Evolutionary conservation across 2,329 filamentous ascomycete genomes (phyloP).

Genomic region (Cladosporium sp.): DNA sequence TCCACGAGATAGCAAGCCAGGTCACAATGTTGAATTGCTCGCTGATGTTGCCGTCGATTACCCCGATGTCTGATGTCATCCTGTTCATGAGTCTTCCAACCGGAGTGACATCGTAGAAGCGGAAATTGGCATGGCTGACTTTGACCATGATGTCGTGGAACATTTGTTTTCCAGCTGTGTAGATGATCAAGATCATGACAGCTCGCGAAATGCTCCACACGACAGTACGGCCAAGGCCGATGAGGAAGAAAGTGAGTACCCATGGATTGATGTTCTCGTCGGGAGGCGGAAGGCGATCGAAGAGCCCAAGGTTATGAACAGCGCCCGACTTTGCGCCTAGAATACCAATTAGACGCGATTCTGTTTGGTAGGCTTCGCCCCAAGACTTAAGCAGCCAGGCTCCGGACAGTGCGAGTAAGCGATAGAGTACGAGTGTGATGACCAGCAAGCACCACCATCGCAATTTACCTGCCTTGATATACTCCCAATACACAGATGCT

Average conservation of each 20-base stretch:
- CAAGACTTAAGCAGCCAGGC: slow-evolving; percentile 83
- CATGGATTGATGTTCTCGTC: slow-evolving; percentile 65
- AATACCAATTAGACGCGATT: neutral
- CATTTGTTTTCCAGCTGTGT: slow-evolving; percentile 69
- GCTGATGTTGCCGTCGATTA: slow-evolving; percentile 82
- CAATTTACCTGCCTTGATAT: slow-evolving; percentile 75
- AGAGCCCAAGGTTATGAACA: slow-evolving; percentile 25
- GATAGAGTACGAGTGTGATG: slow-evolving; percentile 58
- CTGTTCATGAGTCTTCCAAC: slow-evolving; percentile 89
- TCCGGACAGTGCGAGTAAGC: slow-evolving; percentile 61
- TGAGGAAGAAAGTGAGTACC: slow-evolving; percentile 64
- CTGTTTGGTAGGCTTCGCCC: slow-evolving; percentile 67
- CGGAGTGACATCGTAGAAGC: slow-evolving; percentile 87
- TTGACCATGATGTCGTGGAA: slow-evolving; percentile 69
- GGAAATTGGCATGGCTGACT: slow-evolving; percentile 77
- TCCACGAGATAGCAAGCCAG: slow-evolving; percentile 66
- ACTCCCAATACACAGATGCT: slow-evolving; percentile 73
- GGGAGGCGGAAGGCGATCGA: slow-evolving; percentile 61
- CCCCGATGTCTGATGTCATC: slow-evolving; percentile 83
- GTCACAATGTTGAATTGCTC: slow-evolving; percentile 67
- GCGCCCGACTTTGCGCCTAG: neutral
- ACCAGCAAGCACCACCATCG: slow-evolving; percentile 68
- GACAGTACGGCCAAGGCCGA: slow-evolving; percentile 60
- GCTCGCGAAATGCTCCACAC: slow-evolving; percentile 59
- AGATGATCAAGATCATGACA: slow-evolving; percentile 72